A percentile compares a stretch with the other conserved stretches of the same genome.
These are phyloP conservation scores for Leptomonas pyrrhocoris DNA, from an alignment of 208 protist species.

Conservation along the genomic window DNA sequence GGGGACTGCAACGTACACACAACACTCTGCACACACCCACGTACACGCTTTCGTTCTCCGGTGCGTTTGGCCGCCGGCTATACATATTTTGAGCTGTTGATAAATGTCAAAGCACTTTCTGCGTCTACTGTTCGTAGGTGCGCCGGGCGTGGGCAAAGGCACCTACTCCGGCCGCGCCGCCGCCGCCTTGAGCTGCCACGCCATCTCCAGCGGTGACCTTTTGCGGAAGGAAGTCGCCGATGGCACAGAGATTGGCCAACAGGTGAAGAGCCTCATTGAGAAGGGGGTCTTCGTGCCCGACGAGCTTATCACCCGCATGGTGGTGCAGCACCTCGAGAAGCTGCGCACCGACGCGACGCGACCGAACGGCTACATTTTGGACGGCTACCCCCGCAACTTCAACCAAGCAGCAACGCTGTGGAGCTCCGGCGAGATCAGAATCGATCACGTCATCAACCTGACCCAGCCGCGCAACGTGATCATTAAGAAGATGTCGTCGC, in stretches of 20 bases:
- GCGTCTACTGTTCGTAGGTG: slow-evolving; percentile 88
- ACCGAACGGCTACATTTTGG: slow-evolving; percentile 84
- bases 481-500: slow-evolving; percentile 67
- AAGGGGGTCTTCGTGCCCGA: slow-evolving; percentile 80
- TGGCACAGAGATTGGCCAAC: slow-evolving; percentile 42
- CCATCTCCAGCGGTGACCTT: slow-evolving; percentile 93
- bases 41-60: neutral
- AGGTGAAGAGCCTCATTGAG: slow-evolving; percentile 60
- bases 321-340: slow-evolving; percentile 42
- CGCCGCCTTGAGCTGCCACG: slow-evolving; percentile 61
- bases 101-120: slow-evolving; percentile 38
- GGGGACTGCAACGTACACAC: too few relatives aligned
- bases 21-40: neutral
- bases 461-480: slow-evolving; percentile 77
- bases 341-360: slow-evolving; percentile 16
- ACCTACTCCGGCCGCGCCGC: slow-evolving; percentile 90
- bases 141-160: slow-evolving; percentile 93
- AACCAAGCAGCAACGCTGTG: slow-evolving; percentile 77
- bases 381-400: slow-evolving; percentile 92
- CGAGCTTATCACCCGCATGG: slow-evolving; percentile 71
- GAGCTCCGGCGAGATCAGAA: slow-evolving; percentile 44
- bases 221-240: slow-evolving; percentile 80
- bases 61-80: too few relatives aligned
- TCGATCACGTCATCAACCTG: slow-evolving; percentile 84
- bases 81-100: too few relatives aligned